Percentiles rank a stretch among this genome's conserved stretches.
Conservation (phyloP, 768 basidiomycete species). For the Termitomyces sp. region DNA sequence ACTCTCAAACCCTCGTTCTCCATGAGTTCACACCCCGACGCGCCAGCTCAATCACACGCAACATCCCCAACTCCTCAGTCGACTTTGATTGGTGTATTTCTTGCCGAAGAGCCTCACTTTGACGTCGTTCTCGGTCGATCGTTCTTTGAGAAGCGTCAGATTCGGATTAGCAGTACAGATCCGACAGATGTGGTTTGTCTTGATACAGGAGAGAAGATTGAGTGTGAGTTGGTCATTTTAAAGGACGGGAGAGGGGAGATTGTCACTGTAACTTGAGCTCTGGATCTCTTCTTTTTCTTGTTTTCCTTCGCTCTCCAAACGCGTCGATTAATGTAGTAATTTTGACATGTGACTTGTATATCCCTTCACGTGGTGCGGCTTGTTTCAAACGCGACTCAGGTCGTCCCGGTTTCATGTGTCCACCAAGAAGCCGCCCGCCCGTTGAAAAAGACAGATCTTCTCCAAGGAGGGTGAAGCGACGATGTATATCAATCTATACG, state of each 20-base stretch:
- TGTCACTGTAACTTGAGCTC: conserved; percentile 74
- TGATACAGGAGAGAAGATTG: conserved; percentile 90
- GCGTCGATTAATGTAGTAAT: conserved; percentile 3
- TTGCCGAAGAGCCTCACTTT: conserved; percentile 94
- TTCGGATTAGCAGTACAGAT: conserved; percentile 80
- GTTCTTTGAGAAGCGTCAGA: conserved; percentile 79
- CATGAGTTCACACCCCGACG: conserved; percentile 29
- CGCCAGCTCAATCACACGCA: conserved; percentile 22
- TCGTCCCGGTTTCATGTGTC: background rate
- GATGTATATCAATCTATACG: conserved; percentile 4
- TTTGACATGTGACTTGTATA: background rate
- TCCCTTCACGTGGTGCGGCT: background rate
- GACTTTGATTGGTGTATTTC: conserved; percentile 65
- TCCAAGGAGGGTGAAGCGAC: background rate
- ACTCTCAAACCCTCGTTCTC: conserved; percentile 52
- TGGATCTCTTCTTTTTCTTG: background rate
- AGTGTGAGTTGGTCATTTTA: conserved; percentile 88
- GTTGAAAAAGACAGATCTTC: background rate
- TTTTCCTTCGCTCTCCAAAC: background rate
- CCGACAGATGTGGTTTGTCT: conserved; percentile 88
- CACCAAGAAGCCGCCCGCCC: background rate
- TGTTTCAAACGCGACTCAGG: conserved; percentile 7
- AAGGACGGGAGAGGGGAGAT: conserved; percentile 90
- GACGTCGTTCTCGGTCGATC: conserved; percentile 90
- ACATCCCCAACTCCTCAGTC: conserved; percentile 31